Base-by-base conservation (phyloP, 208 protist species). In the Vickermania ingenoplastis region DNA sequence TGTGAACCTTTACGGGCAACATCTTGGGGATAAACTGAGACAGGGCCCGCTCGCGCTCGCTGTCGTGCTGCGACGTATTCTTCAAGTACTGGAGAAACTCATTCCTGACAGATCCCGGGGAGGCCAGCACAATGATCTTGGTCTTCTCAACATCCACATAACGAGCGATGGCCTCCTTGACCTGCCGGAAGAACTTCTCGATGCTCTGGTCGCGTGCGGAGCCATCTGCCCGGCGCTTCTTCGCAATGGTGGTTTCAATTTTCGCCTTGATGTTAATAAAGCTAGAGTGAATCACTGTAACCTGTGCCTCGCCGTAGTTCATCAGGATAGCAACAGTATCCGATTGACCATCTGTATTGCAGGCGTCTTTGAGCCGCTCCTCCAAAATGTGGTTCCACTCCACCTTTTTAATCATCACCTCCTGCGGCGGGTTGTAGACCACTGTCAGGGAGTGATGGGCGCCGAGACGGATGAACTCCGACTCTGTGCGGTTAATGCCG, bases 281-380 rank as follows among this genome's bases (percentile, higher is more conserved):
- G 7, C 76, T 91, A 0, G 71, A 31, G 2, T 93, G 97, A 1
- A 99, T 81, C 0, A 99, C 59, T 49, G 97, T 90, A 0, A 99
- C 57, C 52, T 92, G 65, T 1, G 94, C 94, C 23, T 92, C 75
- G 28, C 96, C 97, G 68, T 97, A 96, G 31, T 89, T 75, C 90
- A 98, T 96, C 23, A 98, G 74, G n/a, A 99, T 72, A 1, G 94
- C 97, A 0, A 83, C 96, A 1, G 97, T 89, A 63, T 98, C 95
- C 0, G 90, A 79, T 53, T 74, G 78, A 2, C 64, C 69, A 1
- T 81, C 71, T 27, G 71, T 67, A 61, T 95, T 76, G 60, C 85
- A 92, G 2, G 83, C 86, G 31, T 95, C 80, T 49, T 82, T 66
- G 17, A 92, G 65, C 14, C 83, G 75, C 4, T 70, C 67, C 22